A percentile compares a stretch with the other conserved stretches of the same genome.
phyloP scores from a whole-genome alignment of 2,329 filamentous ascomycete species.

The Aspergillus neoniger region DNA sequence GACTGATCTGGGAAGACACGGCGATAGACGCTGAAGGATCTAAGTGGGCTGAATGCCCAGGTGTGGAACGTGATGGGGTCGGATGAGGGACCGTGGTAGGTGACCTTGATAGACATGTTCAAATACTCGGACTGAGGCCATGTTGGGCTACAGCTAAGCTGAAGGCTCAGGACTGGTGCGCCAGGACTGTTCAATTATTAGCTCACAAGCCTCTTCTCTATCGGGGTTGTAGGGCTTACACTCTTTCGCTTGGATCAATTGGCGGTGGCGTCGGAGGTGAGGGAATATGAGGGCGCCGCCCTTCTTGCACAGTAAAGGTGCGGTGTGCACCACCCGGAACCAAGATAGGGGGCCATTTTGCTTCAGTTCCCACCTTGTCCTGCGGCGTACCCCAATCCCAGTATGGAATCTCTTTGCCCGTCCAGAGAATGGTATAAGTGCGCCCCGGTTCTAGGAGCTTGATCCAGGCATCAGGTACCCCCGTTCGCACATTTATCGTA shows the following conservation, averaged over 20 bases:
- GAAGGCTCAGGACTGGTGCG: constrained; percentile 1
- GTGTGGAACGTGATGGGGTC: constrained; percentile 11
- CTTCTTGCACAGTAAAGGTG: constrained; percentile 1
- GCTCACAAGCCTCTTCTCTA: not conserved
- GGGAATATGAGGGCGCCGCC: not conserved
- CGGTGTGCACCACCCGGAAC: not conserved
- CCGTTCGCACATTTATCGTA: not conserved
- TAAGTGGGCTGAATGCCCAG: not conserved
- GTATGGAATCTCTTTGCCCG: constrained; percentile 4
- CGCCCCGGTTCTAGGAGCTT: constrained; percentile 7
- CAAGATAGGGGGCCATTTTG: not conserved
- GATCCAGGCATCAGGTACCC: constrained; percentile 1
- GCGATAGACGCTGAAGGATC: constrained; percentile 3
- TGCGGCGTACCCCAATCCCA: constrained; percentile 1
- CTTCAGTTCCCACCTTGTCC: not conserved
- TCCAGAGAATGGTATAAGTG: constrained; percentile 7
- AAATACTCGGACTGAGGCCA: not conserved
- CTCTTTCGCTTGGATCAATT: constrained; percentile 1
- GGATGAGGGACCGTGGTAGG: constrained; percentile 5
- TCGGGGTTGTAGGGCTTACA: not conserved
- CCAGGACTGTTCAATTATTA: not conserved
- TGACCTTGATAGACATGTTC: not conserved
- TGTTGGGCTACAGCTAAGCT: not conserved
- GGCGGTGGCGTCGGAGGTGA: constrained; percentile 2
- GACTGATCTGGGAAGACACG: constrained; percentile 5